Conservation (phyloP, 306 rosid species). For the Cucumis cinereus region DNA sequence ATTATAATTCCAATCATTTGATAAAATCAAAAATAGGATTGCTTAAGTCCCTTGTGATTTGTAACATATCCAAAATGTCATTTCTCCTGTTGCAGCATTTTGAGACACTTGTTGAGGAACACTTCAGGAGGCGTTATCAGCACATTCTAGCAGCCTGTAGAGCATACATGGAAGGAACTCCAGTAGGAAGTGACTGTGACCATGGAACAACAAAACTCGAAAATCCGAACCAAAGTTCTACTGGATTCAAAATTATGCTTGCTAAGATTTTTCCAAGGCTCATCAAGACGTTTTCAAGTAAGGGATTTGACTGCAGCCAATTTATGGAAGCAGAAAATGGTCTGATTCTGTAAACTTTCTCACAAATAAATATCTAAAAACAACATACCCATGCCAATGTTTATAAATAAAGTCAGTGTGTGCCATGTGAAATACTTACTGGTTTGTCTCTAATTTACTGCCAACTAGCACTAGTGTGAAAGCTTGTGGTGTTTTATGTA, state of each 20-base stretch:
- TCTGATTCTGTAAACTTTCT: not conserved
- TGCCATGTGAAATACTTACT: not conserved
- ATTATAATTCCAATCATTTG: not conserved
- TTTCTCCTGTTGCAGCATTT: constrained; percentile 53
- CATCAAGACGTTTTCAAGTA: constrained; percentile 52
- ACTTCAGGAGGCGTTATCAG: constrained; percentile 40
- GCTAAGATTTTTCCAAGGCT: constrained; percentile 76
- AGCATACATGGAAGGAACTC: constrained; percentile 70
- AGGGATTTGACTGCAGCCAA: constrained; percentile 62
- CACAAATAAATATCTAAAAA: constrained; percentile 16
- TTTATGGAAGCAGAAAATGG: constrained; percentile 25
- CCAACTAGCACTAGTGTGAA: not conserved
- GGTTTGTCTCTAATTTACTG: not conserved
- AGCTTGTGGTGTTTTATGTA: not conserved
- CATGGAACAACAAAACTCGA: constrained; percentile 20
- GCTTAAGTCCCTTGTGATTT: not conserved
- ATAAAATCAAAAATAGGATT: not conserved
- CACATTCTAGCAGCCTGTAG: constrained; percentile 56
- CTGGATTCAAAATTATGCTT: constrained; percentile 87
- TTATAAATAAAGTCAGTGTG: not conserved
- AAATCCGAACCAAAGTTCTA: constrained; percentile 47
- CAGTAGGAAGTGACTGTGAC: constrained; percentile 45
- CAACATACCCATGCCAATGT: constrained; percentile 11
- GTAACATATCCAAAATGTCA: not conserved
- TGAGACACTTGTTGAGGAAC: constrained; percentile 66